Base-by-base conservation (phyloP, 2,329 filamentous ascomycete genomes). In the Verticillium alfalfae region DNA sequence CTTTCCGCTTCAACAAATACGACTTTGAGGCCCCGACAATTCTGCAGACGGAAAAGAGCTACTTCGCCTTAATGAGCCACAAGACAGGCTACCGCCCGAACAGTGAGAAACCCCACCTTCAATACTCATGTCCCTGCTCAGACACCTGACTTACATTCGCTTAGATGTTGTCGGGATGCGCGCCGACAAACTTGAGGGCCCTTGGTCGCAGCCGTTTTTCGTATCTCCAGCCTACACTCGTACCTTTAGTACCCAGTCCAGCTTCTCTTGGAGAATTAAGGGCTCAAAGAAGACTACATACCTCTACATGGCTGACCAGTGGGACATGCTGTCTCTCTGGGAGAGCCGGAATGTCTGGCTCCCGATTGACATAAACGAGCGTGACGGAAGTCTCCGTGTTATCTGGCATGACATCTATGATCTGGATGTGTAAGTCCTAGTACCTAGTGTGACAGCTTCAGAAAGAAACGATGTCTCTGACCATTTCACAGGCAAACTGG, bases 291-390 rank as follows among this genome's bases (percentile, higher is more conserved):
- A 76, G 68, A 82, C 79, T 0, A 81, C 80, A 0, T 77, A 80
- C 56, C 69, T 82, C 0, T 82, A 81, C 62, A 72, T 80, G 61
- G 79, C 75, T 1, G 79, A 82, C 16, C 75, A 72, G 70, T 83
- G 80, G 80, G 80, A 82, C 63, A 72, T 75, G 0, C 78, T 79
- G 54, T 80, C 79, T 0, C 72, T 83, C 0, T 83, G 81, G 80
- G 81, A 84, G 59, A 80, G 78, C 45, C 74, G 81, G 2, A 83
- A 84, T 60, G 81, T 84, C 52, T 84, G 81, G 81, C 74, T 84
- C 0, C 81, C 81, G 0, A 71, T 84, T 0, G 73, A 78, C 1
- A 79, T 84, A n/a, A 74, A 83, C n/a, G 81, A 84, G 45, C 68
- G 73, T 0, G 76, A 79, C 60, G 79, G 80, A 45, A 76, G 74